These are phyloP conservation scores for Pseudogymnoascus sp. DNA, from an alignment of 2,329 filamentous ascomycete species.

Conservation along the genomic window DNA sequence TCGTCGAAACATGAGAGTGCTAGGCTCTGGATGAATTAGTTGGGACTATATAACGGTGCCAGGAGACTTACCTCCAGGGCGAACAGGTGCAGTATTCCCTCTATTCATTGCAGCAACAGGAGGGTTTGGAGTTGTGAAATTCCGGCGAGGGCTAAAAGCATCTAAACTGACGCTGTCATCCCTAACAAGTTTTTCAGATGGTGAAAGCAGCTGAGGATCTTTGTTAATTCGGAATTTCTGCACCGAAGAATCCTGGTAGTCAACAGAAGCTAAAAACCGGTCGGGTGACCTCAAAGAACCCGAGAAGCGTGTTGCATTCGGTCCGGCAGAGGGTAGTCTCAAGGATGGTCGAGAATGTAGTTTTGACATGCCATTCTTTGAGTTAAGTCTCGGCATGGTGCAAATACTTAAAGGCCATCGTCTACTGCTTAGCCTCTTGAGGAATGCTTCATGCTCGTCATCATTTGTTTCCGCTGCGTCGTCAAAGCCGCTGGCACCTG, in stretches of 20 bases:
- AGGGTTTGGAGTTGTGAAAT: conserved; percentile 19
- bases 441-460: not conserved
- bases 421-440: not conserved
- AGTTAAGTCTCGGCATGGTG: conserved; percentile 9
- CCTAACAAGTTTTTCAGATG: conserved; percentile 38
- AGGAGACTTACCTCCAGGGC: conserved; percentile 16
- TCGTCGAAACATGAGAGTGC: conserved; percentile 25
- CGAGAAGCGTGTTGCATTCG: conserved; percentile 14
- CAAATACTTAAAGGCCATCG: conserved; percentile 4
- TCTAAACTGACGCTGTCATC: conserved; percentile 37
- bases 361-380: conserved; percentile 14
- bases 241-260: conserved; percentile 29
- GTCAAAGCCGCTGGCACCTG: not conserved
- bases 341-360: conserved; percentile 19
- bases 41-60: not conserved
- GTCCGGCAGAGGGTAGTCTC: conserved; percentile 15
- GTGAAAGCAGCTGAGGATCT: conserved; percentile 35
- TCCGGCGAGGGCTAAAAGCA: conserved; percentile 41
- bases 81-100: not conserved
- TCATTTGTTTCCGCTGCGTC: not conserved
- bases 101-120: not conserved
- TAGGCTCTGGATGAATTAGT: conserved; percentile 22
- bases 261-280: conserved; percentile 41
- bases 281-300: conserved; percentile 37
- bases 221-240: conserved; percentile 46